Conservation (phyloP, 2,329 filamentous ascomycete genomes). For the Trichophyton simii region DNA sequence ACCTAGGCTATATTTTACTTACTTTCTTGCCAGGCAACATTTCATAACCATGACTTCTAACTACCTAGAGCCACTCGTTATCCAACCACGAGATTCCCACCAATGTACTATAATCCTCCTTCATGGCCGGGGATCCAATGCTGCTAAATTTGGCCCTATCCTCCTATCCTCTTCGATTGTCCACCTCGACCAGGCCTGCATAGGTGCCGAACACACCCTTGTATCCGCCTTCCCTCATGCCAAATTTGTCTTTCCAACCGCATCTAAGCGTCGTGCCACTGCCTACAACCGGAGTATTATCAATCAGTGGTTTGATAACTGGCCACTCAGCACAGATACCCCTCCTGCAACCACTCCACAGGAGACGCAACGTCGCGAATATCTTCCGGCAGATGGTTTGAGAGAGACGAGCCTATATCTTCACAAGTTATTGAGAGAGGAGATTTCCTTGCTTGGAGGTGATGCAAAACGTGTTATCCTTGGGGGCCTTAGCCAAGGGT, state of each 20-base stretch:
- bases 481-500: too few relatives aligned
- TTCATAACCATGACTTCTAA: too few relatives aligned
- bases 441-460: background rate
- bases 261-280: constrained; percentile 33
- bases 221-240: constrained; percentile 17
- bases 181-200: background rate
- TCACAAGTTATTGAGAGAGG: background rate
- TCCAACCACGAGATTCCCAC: too few relatives aligned
- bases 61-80: too few relatives aligned
- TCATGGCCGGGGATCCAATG: background rate
- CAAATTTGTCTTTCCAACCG: constrained; percentile 43
- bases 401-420: background rate
- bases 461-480: constrained; percentile 16
- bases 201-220: background rate
- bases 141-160: background rate
- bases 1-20: too few relatives aligned
- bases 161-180: background rate
- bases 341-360: constrained; percentile 11
- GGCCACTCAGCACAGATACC: constrained; percentile 33
- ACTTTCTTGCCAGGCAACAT: too few relatives aligned
- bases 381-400: background rate
- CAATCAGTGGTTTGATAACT: constrained; percentile 36
- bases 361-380: background rate
- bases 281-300: constrained; percentile 17
- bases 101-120: too few relatives aligned